Evolutionary conservation across 305 asterid species (phyloP).

Genomic region (Solanum hybrid): DNA sequence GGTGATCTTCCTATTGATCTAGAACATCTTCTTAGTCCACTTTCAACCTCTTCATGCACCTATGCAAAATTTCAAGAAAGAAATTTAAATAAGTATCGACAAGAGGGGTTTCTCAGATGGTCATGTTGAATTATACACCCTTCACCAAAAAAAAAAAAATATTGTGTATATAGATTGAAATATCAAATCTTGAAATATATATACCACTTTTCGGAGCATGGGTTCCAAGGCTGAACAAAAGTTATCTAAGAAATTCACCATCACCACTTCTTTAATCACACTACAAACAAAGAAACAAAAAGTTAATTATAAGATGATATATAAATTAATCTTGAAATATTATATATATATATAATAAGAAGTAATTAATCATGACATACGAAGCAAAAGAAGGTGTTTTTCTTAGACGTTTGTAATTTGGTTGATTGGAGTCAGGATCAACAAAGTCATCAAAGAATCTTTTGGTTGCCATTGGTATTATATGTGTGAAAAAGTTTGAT

Average conservation of each 20-base stretch:
- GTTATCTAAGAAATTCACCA: slow-evolving; percentile 44
- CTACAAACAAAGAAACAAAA: slow-evolving; percentile 2
- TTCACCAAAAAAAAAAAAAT: background rate
- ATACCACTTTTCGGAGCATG: slow-evolving; percentile 64
- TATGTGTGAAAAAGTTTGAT: background rate
- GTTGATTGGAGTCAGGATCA: slow-evolving; percentile 26
- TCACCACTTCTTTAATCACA: slow-evolving; percentile 48
- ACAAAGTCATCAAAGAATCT: slow-evolving; percentile 21
- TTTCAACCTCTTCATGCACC: slow-evolving; percentile 69
- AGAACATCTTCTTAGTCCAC: slow-evolving; percentile 25
- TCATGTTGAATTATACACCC: background rate
- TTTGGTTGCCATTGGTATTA: slow-evolving; percentile 45
- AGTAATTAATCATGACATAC: slow-evolving; percentile 14
- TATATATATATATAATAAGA: background rate
- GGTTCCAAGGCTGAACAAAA: slow-evolving; percentile 58
- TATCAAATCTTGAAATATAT: background rate
- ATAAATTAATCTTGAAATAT: background rate
- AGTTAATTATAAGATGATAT: background rate
- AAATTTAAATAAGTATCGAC: background rate
- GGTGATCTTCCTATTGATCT: slow-evolving; percentile 24
- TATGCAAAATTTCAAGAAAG: background rate
- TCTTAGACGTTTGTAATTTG: slow-evolving; percentile 32
- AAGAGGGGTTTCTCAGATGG: background rate
- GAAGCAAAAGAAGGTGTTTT: slow-evolving; percentile 42
- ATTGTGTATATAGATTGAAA: background rate